Conservation (phyloP, 1,284 basidiomycete species). For the Anthracocystis panici-leucophaei region DNA sequence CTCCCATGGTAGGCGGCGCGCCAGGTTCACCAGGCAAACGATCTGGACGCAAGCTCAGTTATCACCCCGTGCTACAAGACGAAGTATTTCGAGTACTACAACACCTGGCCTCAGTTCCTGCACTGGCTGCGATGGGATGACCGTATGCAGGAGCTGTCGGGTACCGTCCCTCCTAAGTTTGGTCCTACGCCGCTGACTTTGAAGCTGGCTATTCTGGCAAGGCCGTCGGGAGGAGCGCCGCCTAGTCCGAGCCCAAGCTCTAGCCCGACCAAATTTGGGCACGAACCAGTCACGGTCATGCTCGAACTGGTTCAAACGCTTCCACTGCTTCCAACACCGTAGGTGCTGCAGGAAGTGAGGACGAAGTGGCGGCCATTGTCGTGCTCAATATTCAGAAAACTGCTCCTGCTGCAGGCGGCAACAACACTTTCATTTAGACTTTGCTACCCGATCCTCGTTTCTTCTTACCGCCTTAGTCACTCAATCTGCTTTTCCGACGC, state of each 20-base stretch:
- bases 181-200: constrained; percentile 41
- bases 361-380: constrained; percentile 50
- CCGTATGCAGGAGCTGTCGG: constrained; percentile 57
- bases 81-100: constrained; percentile 60
- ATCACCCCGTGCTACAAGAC: constrained; percentile 57
- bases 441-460: neutral
- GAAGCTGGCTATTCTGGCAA: constrained; percentile 43
- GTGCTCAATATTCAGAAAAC: constrained; percentile 37
- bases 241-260: constrained; percentile 34
- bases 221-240: constrained; percentile 19
- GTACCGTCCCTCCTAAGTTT: constrained; percentile 56
- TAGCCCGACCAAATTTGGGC: constrained; percentile 28
- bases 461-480: neutral
- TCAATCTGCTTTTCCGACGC: too few species aligned
- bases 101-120: constrained; percentile 61
- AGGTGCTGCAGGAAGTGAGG: constrained; percentile 20
- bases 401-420: constrained; percentile 15
- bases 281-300: constrained; percentile 20
- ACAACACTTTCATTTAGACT: constrained; percentile 13
- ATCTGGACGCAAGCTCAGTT: constrained; percentile 47
- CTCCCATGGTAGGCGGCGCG: constrained; percentile 56
- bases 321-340: constrained; percentile 18
- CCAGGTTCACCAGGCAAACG: constrained; percentile 60
- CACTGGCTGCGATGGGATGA: constrained; percentile 62
- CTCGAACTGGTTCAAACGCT: constrained; percentile 19